Evolutionary conservation across 352 stramenopile species (phyloP), one percentile per base, ranked within the genome.

Genomic region (Phytopythium boreale): DNA sequence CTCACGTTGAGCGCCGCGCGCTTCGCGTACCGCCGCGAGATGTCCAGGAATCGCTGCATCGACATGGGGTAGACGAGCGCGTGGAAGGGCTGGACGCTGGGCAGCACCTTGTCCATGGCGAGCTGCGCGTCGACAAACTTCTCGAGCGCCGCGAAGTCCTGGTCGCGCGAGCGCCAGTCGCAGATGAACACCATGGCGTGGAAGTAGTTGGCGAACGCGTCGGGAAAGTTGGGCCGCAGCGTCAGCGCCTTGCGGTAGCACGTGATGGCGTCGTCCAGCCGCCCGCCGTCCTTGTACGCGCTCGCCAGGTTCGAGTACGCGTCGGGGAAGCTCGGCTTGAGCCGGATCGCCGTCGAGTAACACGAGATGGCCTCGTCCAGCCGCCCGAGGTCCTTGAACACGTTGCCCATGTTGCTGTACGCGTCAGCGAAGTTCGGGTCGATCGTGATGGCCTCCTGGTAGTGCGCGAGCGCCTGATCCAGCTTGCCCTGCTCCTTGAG

Each of bases 351-450:
- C 10, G 85, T 96, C 52, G 74, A 90, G 76, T 97, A 97, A 73
- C 89, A 97, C 58, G 88, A 74, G 60, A 97, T 95, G 10, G 92
- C 92, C 49, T 98, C 90, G 10, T 95, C 82, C 0, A 97, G 70
- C 0, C 88, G 82, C 34, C 86, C 81, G 27, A 97, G 64, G 57
- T 98, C 92, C 66, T 97, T 97, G 64, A 97, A 98, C 31, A 96
- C 91, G 68, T 97, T 97, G 63, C 93, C 93, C 79, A 98, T 96
- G 69, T 98, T 98, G 69, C 84, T 96, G 74, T 96, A 98, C 4
- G 93, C 92, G 61, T 97, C 90, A 2, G 90, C 89, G 72, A 98
- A 98, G 27, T 70, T 80, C 9, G 93, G 91, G 56, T 98, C 92
- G 64, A 97, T 97, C 22, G 85, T 83, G 59, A 99, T 95, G 1